These are phyloP conservation scores for Dryas octopetala DNA, from an alignment of 306 rosid genomes.

Conservation along the genomic window DNA sequence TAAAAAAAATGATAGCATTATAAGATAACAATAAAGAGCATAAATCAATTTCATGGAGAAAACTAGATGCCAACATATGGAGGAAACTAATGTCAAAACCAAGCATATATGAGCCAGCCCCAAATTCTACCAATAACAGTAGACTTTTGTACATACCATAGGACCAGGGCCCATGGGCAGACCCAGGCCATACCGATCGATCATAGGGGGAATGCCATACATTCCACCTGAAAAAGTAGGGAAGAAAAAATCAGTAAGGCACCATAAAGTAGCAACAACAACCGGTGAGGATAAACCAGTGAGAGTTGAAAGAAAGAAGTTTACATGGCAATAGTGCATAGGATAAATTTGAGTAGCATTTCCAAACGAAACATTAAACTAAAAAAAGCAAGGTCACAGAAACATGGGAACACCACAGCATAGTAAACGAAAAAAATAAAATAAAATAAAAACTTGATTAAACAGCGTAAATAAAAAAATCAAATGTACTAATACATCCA, in stretches of 20 bases:
- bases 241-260: conserved; percentile 9
- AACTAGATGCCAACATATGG: background rate
- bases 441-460: background rate
- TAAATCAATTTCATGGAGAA: background rate
- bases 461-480: background rate
- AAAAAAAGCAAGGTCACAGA: background rate
- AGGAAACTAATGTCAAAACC: background rate
- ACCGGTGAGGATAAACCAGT: background rate
- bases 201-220: conserved; percentile 79
- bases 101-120: background rate
- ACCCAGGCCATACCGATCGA: conserved; percentile 87
- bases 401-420: background rate
- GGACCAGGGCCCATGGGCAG: conserved; percentile 84
- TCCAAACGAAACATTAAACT: background rate
- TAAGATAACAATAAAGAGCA: background rate
- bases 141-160: conserved; percentile 57
- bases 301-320: no score
- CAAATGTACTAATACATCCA: background rate
- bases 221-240: conserved; percentile 65
- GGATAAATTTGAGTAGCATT: no score
- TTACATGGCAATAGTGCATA: no score
- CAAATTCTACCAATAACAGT: conserved; percentile 6
- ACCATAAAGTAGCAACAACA: background rate
- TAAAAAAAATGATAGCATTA: background rate
- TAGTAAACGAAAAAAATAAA: background rate